A percentile compares a stretch with the other conserved stretches of the same genome.
These are phyloP conservation scores for Brasenia schreberi DNA, from an alignment of 164 flowering plant species.

Conservation along the genomic window DNA sequence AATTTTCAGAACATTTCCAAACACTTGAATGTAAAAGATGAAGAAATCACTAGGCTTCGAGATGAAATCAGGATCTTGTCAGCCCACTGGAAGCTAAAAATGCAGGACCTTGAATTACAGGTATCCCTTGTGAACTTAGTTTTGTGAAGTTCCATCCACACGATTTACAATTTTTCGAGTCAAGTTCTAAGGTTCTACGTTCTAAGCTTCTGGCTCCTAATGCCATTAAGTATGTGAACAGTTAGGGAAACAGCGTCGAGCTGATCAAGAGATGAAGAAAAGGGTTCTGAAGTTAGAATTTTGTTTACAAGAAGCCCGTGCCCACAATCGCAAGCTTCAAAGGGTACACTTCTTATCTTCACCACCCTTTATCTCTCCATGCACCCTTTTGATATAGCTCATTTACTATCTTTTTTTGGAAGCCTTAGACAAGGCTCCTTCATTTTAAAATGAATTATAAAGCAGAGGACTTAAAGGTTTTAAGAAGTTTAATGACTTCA, in stretches of 20 bases:
- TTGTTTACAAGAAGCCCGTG: constrained; percentile 85
- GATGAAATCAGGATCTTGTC: constrained; percentile 83
- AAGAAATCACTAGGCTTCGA: constrained; percentile 64
- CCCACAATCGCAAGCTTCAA: constrained; percentile 84
- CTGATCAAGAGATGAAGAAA: constrained; percentile 87
- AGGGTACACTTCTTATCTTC: constrained; percentile 33
- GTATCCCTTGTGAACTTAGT: constrained; percentile 14
- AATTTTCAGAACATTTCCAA: constrained; percentile 69
- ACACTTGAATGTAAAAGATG: constrained; percentile 63
- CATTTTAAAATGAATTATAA: no score
- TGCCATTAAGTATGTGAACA: constrained; percentile 12
- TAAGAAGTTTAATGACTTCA: no score
- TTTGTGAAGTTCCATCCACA: no score
- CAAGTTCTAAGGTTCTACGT: neutral
- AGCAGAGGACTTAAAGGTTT: no score
- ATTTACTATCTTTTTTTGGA: no score
- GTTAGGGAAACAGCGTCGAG: constrained; percentile 78
- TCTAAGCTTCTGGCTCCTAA: neutral
- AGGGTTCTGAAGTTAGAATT: constrained; percentile 84
- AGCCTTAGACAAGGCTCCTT: no score
- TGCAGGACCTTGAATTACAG: constrained; percentile 81
- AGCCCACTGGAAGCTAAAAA: constrained; percentile 80
- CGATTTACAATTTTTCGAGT: neutral
- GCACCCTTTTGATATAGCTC: no score
- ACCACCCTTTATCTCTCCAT: neutral